Conservation (phyloP, 2,329 filamentous ascomycete species). For the Trichoderma cornu-damae region DNA sequence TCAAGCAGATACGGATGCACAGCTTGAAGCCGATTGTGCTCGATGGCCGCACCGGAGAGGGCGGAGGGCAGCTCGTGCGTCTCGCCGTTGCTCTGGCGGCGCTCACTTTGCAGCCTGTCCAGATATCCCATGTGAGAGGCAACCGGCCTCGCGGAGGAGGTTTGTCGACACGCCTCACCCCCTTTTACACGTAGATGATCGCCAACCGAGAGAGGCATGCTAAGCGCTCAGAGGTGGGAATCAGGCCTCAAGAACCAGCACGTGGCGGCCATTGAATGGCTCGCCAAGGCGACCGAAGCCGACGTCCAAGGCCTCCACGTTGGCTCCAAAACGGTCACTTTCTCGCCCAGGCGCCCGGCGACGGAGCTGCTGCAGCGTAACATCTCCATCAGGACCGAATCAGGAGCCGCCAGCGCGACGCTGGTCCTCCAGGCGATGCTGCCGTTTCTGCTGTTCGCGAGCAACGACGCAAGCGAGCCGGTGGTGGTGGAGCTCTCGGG, state of each 20-base stretch:
- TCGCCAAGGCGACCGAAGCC: conserved; percentile 49
- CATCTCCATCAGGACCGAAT: conserved; percentile 47
- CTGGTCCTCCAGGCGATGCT: conserved; percentile 58
- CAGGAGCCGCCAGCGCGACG: conserved; percentile 49
- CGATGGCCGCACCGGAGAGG: conserved; percentile 55
- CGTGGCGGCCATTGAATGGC: conserved; percentile 50
- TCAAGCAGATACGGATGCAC: not conserved
- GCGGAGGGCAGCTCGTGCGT: conserved; percentile 57
- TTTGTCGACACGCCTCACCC: conserved; percentile 20
- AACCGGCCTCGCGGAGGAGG: conserved; percentile 40
- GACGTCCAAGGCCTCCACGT: conserved; percentile 46
- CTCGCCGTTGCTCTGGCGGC: conserved; percentile 53
- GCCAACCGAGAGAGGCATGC: not conserved
- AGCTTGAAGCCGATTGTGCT: conserved; percentile 40
- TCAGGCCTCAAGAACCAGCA: conserved; percentile 58
- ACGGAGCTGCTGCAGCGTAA: conserved; percentile 38
- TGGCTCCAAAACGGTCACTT: conserved; percentile 47
- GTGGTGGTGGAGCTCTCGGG: conserved; percentile 50
- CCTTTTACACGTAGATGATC: not conserved
- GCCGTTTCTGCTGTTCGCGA: conserved; percentile 53
- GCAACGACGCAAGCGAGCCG: conserved; percentile 38
- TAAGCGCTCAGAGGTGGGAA: not conserved
- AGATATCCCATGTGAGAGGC: conserved; percentile 51
- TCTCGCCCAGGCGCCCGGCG: conserved; percentile 39
- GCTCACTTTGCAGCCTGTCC: conserved; percentile 49